Evolutionary conservation across 108 stramenopile species (phyloP).

Genomic region (Epithemia pelagica): DNA sequence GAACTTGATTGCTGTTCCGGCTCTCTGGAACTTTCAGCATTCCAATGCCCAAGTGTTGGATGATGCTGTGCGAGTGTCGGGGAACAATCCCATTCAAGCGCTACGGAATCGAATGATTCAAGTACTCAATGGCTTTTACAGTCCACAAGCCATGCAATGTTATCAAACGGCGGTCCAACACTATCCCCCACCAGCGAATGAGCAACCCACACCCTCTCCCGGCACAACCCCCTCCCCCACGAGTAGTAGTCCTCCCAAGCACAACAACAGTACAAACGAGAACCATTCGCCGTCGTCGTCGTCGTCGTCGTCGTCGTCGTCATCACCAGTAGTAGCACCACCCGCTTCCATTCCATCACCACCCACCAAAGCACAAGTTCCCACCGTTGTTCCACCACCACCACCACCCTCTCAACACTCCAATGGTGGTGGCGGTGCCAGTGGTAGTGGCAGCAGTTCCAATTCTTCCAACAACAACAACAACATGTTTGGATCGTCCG

Average conservation of each 20-base stretch:
- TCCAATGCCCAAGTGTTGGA: neutral
- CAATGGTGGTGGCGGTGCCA: no score
- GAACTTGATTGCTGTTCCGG: neutral
- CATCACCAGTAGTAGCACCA: no score
- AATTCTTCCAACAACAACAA: neutral
- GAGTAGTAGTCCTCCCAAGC: neutral
- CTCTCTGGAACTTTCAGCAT: neutral
- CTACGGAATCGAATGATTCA: neutral
- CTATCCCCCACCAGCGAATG: neutral
- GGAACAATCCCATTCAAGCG: neutral
- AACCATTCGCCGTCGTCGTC: no score
- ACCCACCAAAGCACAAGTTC: neutral
- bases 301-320: no score
- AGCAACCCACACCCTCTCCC: neutral
- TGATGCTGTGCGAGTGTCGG: neutral
- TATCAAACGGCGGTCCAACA: neutral
- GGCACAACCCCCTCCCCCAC: neutral
- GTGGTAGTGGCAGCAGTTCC: no score
- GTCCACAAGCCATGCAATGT: neutral
- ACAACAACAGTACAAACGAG: neutral
- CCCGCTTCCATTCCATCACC: neutral
- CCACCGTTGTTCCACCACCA: neutral
- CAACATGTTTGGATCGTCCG: neutral
- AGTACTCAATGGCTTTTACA: neutral
- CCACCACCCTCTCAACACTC: neutral